Percentiles rank a stretch among this genome's conserved stretches.
Evolutionary conservation across 257 asterid genomes (phyloP).

Genomic region (Paulownia fortunei): DNA sequence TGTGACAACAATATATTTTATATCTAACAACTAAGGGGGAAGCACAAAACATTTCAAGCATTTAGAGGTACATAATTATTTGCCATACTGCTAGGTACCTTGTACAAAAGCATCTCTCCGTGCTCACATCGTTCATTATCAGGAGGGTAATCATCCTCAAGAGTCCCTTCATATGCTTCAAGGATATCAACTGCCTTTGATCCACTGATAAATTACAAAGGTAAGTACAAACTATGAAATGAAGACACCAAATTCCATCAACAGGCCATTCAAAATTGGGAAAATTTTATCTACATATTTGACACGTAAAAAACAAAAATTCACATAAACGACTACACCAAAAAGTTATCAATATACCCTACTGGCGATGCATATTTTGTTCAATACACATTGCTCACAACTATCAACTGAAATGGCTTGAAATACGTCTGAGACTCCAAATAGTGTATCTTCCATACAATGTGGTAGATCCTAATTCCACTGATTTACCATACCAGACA

Average conservation of each 20-base stretch:
- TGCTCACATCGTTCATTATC: constrained; percentile 95
- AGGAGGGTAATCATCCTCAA: constrained; percentile 97
- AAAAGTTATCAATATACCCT: background rate
- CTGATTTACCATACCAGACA: constrained; percentile 5
- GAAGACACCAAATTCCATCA: constrained; percentile 13
- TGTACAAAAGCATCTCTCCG: constrained; percentile 97
- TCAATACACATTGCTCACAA: background rate
- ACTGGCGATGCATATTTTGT: background rate
- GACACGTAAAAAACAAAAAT: background rate
- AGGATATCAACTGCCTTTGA: constrained; percentile 96
- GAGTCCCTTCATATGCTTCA: constrained; percentile 99
- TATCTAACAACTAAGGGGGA: constrained; percentile 8
- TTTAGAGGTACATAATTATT: constrained; percentile 5
- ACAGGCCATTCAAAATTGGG: background rate
- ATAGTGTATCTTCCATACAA: constrained; percentile 11
- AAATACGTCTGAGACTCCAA: background rate
- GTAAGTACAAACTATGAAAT: constrained; percentile 20
- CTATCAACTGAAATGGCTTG: constrained; percentile 1
- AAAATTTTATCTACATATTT: background rate
- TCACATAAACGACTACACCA: background rate
- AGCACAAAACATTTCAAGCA: constrained; percentile 26
- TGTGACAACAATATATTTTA: constrained; percentile 13
- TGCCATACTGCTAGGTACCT: constrained; percentile 53
- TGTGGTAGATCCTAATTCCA: background rate
- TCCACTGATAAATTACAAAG: constrained; percentile 58